Conservation (phyloP, 495 filamentous ascomycete species). For the Terfezia claveryi region DNA sequence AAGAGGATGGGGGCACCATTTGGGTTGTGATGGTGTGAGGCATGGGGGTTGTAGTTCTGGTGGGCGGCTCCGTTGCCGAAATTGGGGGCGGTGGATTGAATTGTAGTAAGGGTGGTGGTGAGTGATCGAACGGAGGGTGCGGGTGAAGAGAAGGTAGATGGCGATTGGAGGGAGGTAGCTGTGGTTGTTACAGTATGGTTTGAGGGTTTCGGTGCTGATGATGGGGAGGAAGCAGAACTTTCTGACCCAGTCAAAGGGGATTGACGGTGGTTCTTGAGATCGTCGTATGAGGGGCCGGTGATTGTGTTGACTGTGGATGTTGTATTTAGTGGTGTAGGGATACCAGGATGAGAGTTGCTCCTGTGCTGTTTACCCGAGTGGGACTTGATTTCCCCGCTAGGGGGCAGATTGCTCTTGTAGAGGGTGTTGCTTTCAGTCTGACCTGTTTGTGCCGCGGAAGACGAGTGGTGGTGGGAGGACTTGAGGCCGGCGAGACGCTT, state of each 20-base stretch:
- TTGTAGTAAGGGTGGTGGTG: conserved; percentile 86
- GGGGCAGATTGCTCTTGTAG: background rate
- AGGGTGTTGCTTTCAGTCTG: background rate
- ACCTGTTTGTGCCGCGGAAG: conserved; percentile 1
- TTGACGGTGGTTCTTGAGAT: background rate
- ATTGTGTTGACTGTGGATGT: conserved; percentile 6
- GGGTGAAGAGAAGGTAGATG: conserved; percentile 66
- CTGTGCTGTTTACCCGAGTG: background rate
- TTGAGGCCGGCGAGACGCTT: conserved; percentile 82
- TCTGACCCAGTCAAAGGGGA: conserved; percentile 4
- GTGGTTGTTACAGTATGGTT: conserved; percentile 16
- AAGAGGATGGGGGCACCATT: conserved; percentile 42
- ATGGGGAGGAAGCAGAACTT: background rate
- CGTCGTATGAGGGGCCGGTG: background rate
- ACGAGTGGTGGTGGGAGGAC: conserved; percentile 3
- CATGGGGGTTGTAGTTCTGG: conserved; percentile 24
- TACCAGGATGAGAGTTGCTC: conserved; percentile 3
- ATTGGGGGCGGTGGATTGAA: conserved; percentile 60
- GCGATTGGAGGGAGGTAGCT: conserved; percentile 24
- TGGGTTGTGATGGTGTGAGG: conserved; percentile 29
- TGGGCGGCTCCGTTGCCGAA: conserved; percentile 14
- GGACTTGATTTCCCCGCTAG: background rate
- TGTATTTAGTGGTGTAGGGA: conserved; percentile 4
- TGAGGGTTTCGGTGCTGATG: background rate
- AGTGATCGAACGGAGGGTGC: conserved; percentile 77